Evolutionary conservation across 2,329 filamentous ascomycete genomes (phyloP), one percentile per base, ranked within the genome.

Genomic region (Lasiodiplodia theobromae): DNA sequence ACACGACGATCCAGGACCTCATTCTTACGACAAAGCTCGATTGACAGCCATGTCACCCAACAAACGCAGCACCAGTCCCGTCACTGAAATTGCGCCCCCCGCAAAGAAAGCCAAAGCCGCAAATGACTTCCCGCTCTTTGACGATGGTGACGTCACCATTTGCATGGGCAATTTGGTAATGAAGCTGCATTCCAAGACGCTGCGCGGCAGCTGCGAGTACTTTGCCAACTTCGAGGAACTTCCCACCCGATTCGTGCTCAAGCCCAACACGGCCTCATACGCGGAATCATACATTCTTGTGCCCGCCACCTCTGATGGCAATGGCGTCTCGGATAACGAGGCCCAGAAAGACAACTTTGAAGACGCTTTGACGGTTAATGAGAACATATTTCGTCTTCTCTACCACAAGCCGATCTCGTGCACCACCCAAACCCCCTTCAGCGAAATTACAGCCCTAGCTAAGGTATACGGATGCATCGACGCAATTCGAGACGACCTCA

Each of bases 301-400:
- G 37, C 56, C 37, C 34, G 16, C 18, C 34, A 23, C 8, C 11
- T 5, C 56, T 5, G 34, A 51, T 21, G n/a, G 3, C 47, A 21
- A 58, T 34, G 37, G 12, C 31, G 37, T 10, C 28, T 28, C 21
- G 21, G 21, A 18, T 25, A 31, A 53, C 25, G 51, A 16, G 0
- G 25, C 14, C 28, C 28, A 40, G 28, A 21, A 38, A 23, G 54
- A 16, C 54, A 1, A 8, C 54, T 10, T 23, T 2, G 5, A 60
- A 60, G 18, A 21, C 56, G 57, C 57, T 40, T 1, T 6, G 1
- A 3, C 38, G 25, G 44, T 28, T 31, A 64, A 64, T 10, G 25
- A 51, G 37, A 25, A n/a, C 28, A 7, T 64, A 14, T 64, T 64
- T n/a, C 60, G 60, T 28, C 31, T 51, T 47, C 18, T 64, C 2